Base-by-base conservation (phyloP, 1,284 basidiomycete species). In the Melampsora larici-populina region DNA sequence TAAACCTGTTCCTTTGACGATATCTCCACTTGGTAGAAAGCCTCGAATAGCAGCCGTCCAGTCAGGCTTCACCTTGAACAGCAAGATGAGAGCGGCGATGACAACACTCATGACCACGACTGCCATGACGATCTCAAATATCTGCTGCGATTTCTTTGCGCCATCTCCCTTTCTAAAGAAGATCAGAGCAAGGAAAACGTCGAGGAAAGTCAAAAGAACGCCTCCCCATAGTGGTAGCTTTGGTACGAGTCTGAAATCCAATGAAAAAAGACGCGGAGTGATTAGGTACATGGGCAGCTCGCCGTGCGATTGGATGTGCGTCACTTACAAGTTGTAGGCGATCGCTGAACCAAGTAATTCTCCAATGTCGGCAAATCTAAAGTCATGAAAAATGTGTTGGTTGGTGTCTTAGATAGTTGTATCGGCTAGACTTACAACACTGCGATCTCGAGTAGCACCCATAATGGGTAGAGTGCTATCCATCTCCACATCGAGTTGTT, bases 271-370 rank as follows among this genome's bases (percentile, higher is more conserved):
- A n/a, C 8, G n/a, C 55, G 24, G 24, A n/a, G 17, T 24, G 15
- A 13, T 46, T 1, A 46, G 43, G 9, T 46, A 46, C 11, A 15
- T 13, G 15, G 15, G 13, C 11, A 15, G 43, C 15, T 17, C 15
- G 43, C 43, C 43, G 13, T 58, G 55, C 24, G 55, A 24, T 58
- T n/a, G 8, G 15, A 13, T 6, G 29, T 24, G 24, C 18, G 24
- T 46, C 43, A 36, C 62, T 55, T 63, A 69, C 74, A 76, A 26
- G 48, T 60, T 60, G 29, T 58, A 58, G 40, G 74, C 74, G 29
- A 66, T 76, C 18, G 74, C 66, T 33, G 74, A 76, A 33, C 74
- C 74, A n/a, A 76, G 66, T 21, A 76, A 51, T 63, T 76, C 66
- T n/a, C 74, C 74, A n/a, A 76, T 46, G 40, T 76, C 74, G 33